A percentile compares a stretch with the other conserved stretches of the same genome.
phyloP scores from a whole-genome alignment of 371 early-diverging fungal species.

The Mortierella sp. region DNA sequence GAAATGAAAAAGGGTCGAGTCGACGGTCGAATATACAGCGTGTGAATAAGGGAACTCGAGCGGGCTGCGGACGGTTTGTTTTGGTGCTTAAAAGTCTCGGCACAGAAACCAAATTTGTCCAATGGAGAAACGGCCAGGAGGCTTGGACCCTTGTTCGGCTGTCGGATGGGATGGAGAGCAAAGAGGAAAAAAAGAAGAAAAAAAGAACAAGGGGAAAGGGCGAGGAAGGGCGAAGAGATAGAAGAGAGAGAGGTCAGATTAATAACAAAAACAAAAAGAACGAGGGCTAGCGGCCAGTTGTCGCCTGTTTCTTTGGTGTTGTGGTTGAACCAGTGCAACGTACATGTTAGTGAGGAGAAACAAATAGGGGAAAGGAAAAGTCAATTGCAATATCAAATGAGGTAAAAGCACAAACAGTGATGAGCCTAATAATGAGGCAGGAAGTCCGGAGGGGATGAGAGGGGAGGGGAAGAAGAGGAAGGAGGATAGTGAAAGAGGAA shows the following conservation, averaged over 20 bases:
- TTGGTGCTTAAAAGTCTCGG: conserved; percentile 2
- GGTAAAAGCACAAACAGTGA: too few species aligned
- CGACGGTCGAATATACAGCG: background rate
- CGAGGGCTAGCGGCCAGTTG: background rate
- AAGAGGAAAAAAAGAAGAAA: background rate
- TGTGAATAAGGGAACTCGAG: background rate
- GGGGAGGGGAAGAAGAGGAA: background rate
- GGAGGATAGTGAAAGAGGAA: background rate
- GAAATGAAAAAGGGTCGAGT: background rate
- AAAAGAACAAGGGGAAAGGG: background rate
- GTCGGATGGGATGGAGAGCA: background rate
- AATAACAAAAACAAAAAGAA: background rate
- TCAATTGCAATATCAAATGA: background rate
- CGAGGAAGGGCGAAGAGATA: background rate
- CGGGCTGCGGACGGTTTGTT: background rate
- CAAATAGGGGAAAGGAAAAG: background rate
- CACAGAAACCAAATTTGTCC: background rate
- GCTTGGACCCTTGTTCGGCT: background rate
- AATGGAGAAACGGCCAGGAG: background rate
- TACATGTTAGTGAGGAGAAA: background rate
- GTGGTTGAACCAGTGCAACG: background rate
- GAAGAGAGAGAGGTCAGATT: background rate
- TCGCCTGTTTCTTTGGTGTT: background rate
- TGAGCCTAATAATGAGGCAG: background rate
- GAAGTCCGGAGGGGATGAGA: background rate